Base-by-base conservation (phyloP, 2,329 filamentous ascomycete genomes). In the Bipolaris cookei region DNA sequence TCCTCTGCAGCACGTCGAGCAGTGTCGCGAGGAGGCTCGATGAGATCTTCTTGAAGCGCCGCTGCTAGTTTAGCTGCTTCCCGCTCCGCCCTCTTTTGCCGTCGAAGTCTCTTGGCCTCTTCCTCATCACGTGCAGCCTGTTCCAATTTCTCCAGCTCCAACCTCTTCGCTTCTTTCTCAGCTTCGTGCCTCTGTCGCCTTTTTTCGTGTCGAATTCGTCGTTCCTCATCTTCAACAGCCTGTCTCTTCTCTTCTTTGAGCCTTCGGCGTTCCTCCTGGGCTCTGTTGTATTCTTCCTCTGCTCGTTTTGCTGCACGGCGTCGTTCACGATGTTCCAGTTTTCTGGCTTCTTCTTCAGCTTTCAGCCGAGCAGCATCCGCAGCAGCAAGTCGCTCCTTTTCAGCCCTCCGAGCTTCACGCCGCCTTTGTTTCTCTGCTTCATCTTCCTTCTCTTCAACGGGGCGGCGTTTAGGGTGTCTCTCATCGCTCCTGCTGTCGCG, bases 341-440 rank as follows among this genome's bases (percentile, higher is more conserved):
- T 58, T 43, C 61, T 59, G 18, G 58, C 59, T 49, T 71, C 69
- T 30, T 71, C 69, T 45, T 70, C 68, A 16, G 64, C 64, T 21
- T 60, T 55, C 2, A 60, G n/a, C 21, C 60, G 65, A 28, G 62
- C 61, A 41, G 64, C 67, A 42, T 73, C 71, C 45, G 61, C 65
- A n/a, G 62, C 71, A 16, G 62, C 71, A 35, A 59, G 20, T 25
- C 65, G 64, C 43, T 69, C 67, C 41, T 67, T 70, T 38, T 75
- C 70, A 13, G 64, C 65, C 14, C 64, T 64, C 11, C 71, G 71
- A 32, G 60, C 61, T 52, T 74, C 69, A 21, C 63, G 70, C 6
- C 72, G 73, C 53, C 63, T 69, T 8, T 59, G 64, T 49, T 59
- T 61, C 16, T 73, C 70, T 4, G 61, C 58, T 5, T 73, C 71